These are phyloP conservation scores for Lachnellula occidentalis DNA, from an alignment of 2,329 filamentous ascomycete genomes.

Conservation along the genomic window DNA sequence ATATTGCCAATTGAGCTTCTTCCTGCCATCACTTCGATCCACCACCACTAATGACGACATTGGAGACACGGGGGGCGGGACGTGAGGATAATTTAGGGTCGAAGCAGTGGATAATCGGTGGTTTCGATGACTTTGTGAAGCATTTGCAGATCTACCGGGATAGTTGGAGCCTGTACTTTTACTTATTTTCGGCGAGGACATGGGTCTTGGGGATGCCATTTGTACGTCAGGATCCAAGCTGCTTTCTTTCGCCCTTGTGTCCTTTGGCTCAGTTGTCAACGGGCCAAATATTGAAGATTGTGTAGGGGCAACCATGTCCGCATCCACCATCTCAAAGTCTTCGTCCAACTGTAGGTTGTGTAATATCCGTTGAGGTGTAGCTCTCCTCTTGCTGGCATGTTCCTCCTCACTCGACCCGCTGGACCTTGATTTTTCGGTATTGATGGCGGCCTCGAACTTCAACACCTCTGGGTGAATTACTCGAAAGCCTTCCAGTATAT, in stretches of 20 bases:
- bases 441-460: slow-evolving; percentile 55
- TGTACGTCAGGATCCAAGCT: slow-evolving; percentile 16
- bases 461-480: slow-evolving; percentile 61
- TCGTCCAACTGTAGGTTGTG: slow-evolving; percentile 34
- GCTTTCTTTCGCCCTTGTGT: slow-evolving; percentile 12
- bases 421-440: slow-evolving; percentile 20
- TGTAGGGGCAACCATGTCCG: slow-evolving; percentile 19
- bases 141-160: slow-evolving; percentile 5
- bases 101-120: slow-evolving; percentile 14
- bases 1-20: slow-evolving; percentile 85
- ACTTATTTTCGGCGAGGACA: neutral
- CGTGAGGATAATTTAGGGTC: slow-evolving; percentile 2
- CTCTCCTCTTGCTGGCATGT: slow-evolving; percentile 50
- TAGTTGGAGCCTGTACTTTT: slow-evolving; percentile 1
- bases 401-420: slow-evolving; percentile 36
- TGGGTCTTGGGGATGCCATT: slow-evolving; percentile 10
- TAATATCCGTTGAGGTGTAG: slow-evolving; percentile 36
- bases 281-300: slow-evolving; percentile 26
- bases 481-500: slow-evolving; percentile 81
- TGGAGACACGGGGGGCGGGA: slow-evolving; percentile 7
- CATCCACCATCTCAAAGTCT: slow-evolving; percentile 45
- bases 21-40: slow-evolving; percentile 43
- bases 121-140: slow-evolving; percentile 1
- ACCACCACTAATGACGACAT: slow-evolving; percentile 38
- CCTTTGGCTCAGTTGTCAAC: slow-evolving; percentile 6